Evolutionary conservation across 2,329 filamentous ascomycete species (phyloP).

Genomic region (Cordyceps cateniannulata): DNA sequence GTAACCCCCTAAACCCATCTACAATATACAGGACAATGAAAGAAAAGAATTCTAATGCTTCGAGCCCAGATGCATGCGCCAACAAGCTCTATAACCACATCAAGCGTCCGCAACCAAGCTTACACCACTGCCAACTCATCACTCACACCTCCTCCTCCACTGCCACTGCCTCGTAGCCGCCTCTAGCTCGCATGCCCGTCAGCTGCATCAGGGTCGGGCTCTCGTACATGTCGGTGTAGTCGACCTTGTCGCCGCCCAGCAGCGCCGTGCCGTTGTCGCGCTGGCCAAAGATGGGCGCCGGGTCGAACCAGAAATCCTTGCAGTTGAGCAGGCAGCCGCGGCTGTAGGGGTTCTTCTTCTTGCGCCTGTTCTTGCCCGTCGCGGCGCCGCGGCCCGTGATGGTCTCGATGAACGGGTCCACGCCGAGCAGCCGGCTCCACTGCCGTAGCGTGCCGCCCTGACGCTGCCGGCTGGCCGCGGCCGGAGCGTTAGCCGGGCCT

Average conservation of each 20-base stretch:
- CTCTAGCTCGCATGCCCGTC: conserved; percentile 40
- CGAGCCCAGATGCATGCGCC: background rate
- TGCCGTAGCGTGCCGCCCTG: conserved; percentile 61
- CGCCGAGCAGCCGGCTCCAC: conserved; percentile 78
- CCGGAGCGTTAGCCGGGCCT: conserved; percentile 37
- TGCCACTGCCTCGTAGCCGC: conserved; percentile 58
- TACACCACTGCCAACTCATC: too few relatives aligned
- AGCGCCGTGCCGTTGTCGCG: conserved; percentile 68
- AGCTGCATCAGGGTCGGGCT: conserved; percentile 63
- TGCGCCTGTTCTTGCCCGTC: conserved; percentile 43
- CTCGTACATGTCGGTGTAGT: conserved; percentile 89
- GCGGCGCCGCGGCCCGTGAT: conserved; percentile 77
- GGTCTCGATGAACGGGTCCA: conserved; percentile 91
- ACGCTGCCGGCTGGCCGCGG: conserved; percentile 45
- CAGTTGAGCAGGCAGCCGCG: conserved; percentile 82
- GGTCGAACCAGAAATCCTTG: conserved; percentile 93
- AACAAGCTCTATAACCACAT: background rate
- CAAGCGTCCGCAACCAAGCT: background rate
- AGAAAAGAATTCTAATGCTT: background rate
- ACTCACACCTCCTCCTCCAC: conserved; percentile 37
- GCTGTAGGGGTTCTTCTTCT: conserved; percentile 75
- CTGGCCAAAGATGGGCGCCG: conserved; percentile 70
- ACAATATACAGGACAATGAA: background rate
- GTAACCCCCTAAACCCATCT: background rate
- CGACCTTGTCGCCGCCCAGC: conserved; percentile 70